Evolutionary conservation across 2,329 filamentous ascomycete genomes (phyloP), one percentile per base, ranked within the genome.

Genomic region (Zarea fungicola): DNA sequence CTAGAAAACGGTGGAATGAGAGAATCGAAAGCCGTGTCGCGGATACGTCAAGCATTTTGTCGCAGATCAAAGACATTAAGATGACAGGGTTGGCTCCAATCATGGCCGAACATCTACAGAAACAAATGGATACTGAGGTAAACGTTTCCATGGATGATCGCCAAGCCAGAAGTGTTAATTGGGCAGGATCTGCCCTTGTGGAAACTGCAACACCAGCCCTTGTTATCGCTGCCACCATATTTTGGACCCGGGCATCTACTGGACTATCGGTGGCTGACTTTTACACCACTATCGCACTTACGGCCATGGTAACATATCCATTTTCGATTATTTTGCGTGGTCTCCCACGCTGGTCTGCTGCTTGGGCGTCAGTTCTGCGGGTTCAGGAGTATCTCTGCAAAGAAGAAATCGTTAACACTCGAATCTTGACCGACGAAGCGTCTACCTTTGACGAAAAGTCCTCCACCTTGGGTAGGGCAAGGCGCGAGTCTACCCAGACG

Each of bases 161-260:
- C 7, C n/a, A 39, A n/a, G n/a, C n/a, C n/a, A n/a, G n/a, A n/a
- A n/a, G n/a, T n/a, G n/a, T n/a, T n/a, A n/a, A n/a, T n/a, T n/a
- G n/a, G n/a, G n/a, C n/a, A n/a, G n/a, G n/a, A n/a, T 42, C 40
- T 3, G 40, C 40, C 1, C 22, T 42, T 11, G 40, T 42, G 8
- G 40, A 42, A 22, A 42, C 40, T 19, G 40, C 37, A 3, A 46
- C 42, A 9, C 42, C 42, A 5, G 42, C 34, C 3, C n/a, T 46
- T n/a, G 42, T 36, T 6, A 25, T 46, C n/a, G 42, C 42, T 5
- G 42, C 31, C 3, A 28, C 31, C 5, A 19, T 46, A 18, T 46
- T 46, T 10, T 46, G 32, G 32, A 37, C 42, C 10, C 29, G 16
- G 13, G 9, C 31, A 5, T 22, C 35, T n/a, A 14, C n/a, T 10